phyloP scores from a whole-genome alignment of 2,329 filamentous ascomycete species.

The Teratosphaeria zuluensis region DNA sequence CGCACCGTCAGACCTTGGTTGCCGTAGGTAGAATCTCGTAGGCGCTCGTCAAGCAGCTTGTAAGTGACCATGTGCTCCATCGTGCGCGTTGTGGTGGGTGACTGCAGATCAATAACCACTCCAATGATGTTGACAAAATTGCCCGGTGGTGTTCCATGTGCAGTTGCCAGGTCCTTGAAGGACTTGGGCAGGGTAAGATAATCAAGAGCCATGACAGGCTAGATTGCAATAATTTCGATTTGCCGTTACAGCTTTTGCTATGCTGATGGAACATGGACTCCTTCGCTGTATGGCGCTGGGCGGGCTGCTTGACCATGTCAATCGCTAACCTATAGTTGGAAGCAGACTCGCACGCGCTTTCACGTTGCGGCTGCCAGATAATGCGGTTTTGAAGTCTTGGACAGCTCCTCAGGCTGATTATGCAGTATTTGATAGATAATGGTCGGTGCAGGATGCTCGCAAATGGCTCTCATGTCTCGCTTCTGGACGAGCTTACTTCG shows the following conservation, averaged over 20 bases:
- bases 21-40: conserved; percentile 8
- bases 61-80: conserved; percentile 26
- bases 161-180: conserved; percentile 18
- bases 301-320: background rate
- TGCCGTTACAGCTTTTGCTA: background rate
- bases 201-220: background rate
- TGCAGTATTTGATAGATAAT: background rate
- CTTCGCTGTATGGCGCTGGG: too few relatives aligned
- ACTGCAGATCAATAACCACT: conserved; percentile 56
- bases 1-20: conserved; percentile 34
- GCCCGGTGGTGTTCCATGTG: conserved; percentile 6
- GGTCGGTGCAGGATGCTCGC: too few relatives aligned
- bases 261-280: background rate
- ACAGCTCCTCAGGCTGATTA: too few relatives aligned
- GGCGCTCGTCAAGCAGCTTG: conserved; percentile 28
- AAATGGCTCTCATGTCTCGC: too few relatives aligned
- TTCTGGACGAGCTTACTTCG: too few relatives aligned
- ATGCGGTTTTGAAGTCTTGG: too few relatives aligned
- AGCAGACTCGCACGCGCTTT: too few relatives aligned
- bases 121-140: conserved; percentile 54
- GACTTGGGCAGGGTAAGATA: conserved; percentile 10
- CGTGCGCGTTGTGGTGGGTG: conserved; percentile 42
- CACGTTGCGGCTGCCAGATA: background rate
- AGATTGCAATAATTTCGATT: background rate
- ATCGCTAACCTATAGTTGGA: background rate